Conservation (phyloP, 1,139 yeast species). For the Suhomyces chickasaworum region DNA sequence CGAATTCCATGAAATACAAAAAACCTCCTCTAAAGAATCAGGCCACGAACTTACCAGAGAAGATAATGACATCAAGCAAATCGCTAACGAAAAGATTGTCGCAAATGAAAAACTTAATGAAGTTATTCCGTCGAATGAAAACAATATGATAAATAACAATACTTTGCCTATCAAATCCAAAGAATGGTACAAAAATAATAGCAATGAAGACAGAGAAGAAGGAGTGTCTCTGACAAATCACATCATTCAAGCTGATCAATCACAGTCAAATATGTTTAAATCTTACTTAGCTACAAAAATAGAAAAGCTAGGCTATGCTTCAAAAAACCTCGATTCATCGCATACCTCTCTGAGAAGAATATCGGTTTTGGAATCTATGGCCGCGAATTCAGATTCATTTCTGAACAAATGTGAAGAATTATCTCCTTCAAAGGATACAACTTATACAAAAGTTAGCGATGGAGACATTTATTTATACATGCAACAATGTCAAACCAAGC, state of each 20-base stretch:
- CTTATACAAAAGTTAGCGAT: neutral
- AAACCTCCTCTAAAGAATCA: neutral
- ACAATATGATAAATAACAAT: neutral
- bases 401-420: neutral
- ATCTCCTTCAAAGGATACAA: neutral
- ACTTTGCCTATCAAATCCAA: no score
- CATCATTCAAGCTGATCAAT: neutral
- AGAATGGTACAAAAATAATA: neutral
- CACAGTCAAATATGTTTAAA: conserved; percentile 30
- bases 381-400: neutral
- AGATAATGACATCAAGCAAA: neutral
- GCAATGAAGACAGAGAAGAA: neutral
- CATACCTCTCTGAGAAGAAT: neutral
- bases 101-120: no score
- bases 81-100: neutral
- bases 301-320: conserved; percentile 33
- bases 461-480: neutral
- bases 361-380: neutral
- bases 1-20: conserved; percentile 8
- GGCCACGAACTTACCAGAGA: neutral
- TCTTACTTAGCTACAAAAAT: conserved; percentile 36
- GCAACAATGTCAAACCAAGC: neutral
- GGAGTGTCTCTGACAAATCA: neutral
- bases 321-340: conserved; percentile 3
- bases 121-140: neutral